Evolutionary conservation across 768 basidiomycete species (phyloP).

Genomic region (Rhodotorula kratochvilovae): DNA sequence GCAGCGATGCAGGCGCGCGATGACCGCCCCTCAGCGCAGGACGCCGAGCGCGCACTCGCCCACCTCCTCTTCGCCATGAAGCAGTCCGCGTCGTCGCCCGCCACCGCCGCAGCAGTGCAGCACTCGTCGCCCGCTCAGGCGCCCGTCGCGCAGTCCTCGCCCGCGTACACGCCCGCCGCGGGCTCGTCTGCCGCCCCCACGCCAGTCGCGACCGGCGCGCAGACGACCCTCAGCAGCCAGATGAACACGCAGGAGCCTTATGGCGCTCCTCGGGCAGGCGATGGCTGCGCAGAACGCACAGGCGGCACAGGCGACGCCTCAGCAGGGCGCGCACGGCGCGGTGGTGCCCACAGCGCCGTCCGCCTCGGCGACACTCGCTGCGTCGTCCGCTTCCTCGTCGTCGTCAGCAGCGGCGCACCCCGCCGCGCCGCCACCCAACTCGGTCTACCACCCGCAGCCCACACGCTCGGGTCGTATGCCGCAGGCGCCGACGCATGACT

Average conservation of each 20-base stretch:
- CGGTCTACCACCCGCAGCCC: conserved; percentile 1
- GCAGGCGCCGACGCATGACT: neutral
- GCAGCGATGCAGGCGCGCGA: neutral
- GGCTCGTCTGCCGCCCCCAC: neutral
- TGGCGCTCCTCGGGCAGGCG: neutral
- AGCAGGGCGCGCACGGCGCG: neutral
- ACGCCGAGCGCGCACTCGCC: neutral
- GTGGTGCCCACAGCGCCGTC: neutral
- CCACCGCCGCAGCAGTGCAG: neutral
- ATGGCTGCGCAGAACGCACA: neutral
- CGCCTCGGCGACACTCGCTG: neutral
- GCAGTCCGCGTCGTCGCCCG: neutral
- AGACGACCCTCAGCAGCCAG: neutral
- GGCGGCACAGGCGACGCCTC: too few relatives aligned
- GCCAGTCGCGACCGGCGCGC: neutral
- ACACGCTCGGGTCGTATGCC: conserved; percentile 15
- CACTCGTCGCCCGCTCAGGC: neutral
- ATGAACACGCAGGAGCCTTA: neutral
- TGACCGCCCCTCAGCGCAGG: neutral
- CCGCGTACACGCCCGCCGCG: neutral
- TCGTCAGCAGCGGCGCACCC: too few relatives aligned
- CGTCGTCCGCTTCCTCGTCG: neutral
- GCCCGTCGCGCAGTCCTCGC: neutral
- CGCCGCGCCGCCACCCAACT: neutral
- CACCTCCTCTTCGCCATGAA: conserved; percentile 1